Conservation (phyloP, 305 asterid genomes). For the Andrographis paniculata region DNA sequence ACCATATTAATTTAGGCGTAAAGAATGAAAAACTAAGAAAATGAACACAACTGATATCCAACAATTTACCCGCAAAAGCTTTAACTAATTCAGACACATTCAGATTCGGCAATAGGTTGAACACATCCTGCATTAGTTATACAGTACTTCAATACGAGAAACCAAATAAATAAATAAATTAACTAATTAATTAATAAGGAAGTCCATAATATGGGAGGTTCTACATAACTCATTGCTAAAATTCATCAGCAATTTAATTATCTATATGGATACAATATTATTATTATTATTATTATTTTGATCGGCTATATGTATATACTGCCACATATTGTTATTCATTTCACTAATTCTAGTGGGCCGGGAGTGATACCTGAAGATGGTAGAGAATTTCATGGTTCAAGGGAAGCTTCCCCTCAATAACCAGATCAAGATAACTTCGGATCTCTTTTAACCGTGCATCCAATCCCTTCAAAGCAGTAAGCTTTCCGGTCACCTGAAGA, state of each 20-base stretch:
- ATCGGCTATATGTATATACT: too few species aligned
- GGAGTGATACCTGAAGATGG: slow-evolving; percentile 76
- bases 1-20: not conserved
- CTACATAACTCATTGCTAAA: too few species aligned
- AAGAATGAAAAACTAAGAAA: not conserved
- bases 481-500: slow-evolving; percentile 83
- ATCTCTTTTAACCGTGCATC: slow-evolving; percentile 90
- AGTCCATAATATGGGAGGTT: not conserved
- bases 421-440: slow-evolving; percentile 75
- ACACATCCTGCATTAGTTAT: slow-evolving; percentile 61
- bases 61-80: slow-evolving; percentile 71
- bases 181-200: not conserved
- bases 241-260: too few species aligned
- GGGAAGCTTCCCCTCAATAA: slow-evolving; percentile 83
- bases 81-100: slow-evolving; percentile 72
- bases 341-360: too few species aligned
- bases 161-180: not conserved
- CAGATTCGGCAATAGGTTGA: slow-evolving; percentile 84
- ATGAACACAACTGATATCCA: not conserved
- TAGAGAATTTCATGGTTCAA: slow-evolving; percentile 90
- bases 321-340: too few species aligned
- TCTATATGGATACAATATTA: too few species aligned
- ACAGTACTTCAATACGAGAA: slow-evolving; percentile 17
- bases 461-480: slow-evolving; percentile 88
- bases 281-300: too few species aligned